These are phyloP conservation scores for Candida freyschussii DNA, from an alignment of 1,139 yeast genomes.

Conservation along the genomic window DNA sequence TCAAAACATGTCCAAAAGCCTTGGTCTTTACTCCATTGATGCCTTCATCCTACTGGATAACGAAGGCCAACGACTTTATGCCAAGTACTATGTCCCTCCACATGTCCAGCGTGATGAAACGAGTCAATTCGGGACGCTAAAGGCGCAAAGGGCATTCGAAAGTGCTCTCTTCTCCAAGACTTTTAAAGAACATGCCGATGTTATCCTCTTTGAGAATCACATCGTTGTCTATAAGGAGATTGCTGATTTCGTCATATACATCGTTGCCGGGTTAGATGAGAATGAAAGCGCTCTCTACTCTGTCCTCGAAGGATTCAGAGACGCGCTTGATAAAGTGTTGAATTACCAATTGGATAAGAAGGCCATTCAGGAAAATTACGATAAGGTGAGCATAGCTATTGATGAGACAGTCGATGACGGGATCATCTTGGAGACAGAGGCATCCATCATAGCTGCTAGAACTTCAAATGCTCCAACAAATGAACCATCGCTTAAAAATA, in stretches of 20 bases:
- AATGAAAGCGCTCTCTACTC: constrained; percentile 82
- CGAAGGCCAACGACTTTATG: constrained; percentile 74
- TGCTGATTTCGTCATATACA: constrained; percentile 66
- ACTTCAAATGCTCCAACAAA: constrained; percentile 78
- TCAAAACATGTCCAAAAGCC: constrained; percentile 44
- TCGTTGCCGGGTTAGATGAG: constrained; percentile 75
- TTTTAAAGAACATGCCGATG: constrained; percentile 74
- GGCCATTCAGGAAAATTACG: constrained; percentile 77
- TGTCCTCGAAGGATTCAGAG: constrained; percentile 72
- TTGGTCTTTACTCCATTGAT: constrained; percentile 72
- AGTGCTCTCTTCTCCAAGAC: constrained; percentile 66
- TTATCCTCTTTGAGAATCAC: constrained; percentile 72
- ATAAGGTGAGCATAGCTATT: constrained; percentile 75
- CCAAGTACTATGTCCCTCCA: constrained; percentile 79
- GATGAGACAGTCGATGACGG: constrained; percentile 95
- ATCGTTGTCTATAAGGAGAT: constrained; percentile 78
- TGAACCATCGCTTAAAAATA: constrained; percentile 52
- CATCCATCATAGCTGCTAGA: constrained; percentile 80
- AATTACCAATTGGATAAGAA: constrained; percentile 75
- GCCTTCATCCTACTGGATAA: constrained; percentile 77
- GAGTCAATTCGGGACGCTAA: constrained; percentile 36
- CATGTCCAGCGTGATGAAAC: constrained; percentile 31
- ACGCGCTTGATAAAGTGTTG: constrained; percentile 73
- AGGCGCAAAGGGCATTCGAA: constrained; percentile 77
- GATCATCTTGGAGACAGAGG: constrained; percentile 83